Evolutionary conservation across 306 rosid species (phyloP), one percentile per base, ranked within the genome.

Genomic region (Sindora glabra): DNA sequence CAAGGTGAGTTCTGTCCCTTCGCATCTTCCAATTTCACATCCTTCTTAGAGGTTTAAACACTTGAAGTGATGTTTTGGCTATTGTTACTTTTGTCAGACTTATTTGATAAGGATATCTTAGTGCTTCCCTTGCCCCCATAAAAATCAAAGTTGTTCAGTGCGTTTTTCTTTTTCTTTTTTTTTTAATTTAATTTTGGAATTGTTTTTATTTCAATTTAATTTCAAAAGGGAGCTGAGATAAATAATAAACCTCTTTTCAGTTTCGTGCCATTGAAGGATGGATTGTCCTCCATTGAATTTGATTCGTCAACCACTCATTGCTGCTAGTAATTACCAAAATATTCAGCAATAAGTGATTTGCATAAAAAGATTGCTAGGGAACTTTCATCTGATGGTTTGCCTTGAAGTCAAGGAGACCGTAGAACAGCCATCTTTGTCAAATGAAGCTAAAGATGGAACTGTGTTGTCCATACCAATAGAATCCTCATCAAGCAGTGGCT

Each of bases 331-430:
- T 62, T 70, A 14, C 60, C 68, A 46, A 70, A 59, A 25, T 66
- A 65, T 46, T 65, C 74, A 5, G 79, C 61, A 73, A 63, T 29
- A 53, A 74, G 49, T 45, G 42, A 6, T 14, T 38, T 46, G 15
- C 39, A 29, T 62, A 64, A 86, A 91, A 78, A 69, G 56, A 46
- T 59, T 16, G 98, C 96, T 91, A 52, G 48, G 77, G 53, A 73
- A 74, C 48, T 59, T n/a, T n/a, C n/a, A n/a, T n/a, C 83, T 85
- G 74, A 91, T 88, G 98, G 45, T 58, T 37, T 70, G 65, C 63
- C 88, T 92, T 0, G 95, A 83, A 68, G 49, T 77, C 18, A 95
- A 71, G 47, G 67, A 64, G 67, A 45, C 55, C 3, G 57, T 24
- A 46, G 89, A 73, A 62, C 64, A 71, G 69, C 72, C 39, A 22